Evolutionary conservation across 306 rosid genomes (phyloP).

Genomic region (Vicia villosa): DNA sequence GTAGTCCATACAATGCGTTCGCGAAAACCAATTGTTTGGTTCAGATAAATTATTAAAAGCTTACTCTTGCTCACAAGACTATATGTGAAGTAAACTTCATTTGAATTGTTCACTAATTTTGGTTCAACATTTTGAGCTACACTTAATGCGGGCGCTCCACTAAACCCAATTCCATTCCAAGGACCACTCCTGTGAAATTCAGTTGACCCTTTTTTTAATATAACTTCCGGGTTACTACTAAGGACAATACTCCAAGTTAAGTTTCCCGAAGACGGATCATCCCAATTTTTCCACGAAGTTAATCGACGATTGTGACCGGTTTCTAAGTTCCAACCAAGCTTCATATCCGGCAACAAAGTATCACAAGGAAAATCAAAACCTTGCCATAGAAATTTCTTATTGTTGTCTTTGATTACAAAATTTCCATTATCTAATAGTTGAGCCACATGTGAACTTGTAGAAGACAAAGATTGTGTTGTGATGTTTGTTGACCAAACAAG

Average conservation of each 20-base stretch:
- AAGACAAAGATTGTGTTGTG: slow-evolving; percentile 13
- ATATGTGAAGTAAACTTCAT: slow-evolving; percentile 18
- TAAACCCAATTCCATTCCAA: slow-evolving; percentile 44
- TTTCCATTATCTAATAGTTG: slow-evolving; percentile 57
- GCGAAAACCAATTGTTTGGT: slow-evolving; percentile 12
- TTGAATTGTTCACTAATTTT: neutral
- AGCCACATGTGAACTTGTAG: neutral
- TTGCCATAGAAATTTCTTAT: slow-evolving; percentile 48
- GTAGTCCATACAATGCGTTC: neutral
- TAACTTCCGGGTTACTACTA: slow-evolving; percentile 37
- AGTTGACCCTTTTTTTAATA: slow-evolving; percentile 32
- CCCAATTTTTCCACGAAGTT: slow-evolving; percentile 50
- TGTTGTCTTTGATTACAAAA: slow-evolving; percentile 44
- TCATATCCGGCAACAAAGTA: slow-evolving; percentile 46
- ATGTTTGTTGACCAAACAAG: slow-evolving; percentile 33
- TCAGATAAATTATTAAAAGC: slow-evolving; percentile 28
- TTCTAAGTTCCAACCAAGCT: slow-evolving; percentile 49
- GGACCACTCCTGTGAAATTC: slow-evolving; percentile 47
- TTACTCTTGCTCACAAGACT: neutral
- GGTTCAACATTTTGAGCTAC: neutral
- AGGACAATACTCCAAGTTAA: slow-evolving; percentile 21
- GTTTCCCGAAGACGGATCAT: slow-evolving; percentile 56
- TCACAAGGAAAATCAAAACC: slow-evolving; percentile 65
- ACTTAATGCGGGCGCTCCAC: slow-evolving; percentile 11
- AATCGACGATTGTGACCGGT: slow-evolving; percentile 40